Conservation (phyloP, 106 monocot genomes). For the Amphibolis antarctica region DNA sequence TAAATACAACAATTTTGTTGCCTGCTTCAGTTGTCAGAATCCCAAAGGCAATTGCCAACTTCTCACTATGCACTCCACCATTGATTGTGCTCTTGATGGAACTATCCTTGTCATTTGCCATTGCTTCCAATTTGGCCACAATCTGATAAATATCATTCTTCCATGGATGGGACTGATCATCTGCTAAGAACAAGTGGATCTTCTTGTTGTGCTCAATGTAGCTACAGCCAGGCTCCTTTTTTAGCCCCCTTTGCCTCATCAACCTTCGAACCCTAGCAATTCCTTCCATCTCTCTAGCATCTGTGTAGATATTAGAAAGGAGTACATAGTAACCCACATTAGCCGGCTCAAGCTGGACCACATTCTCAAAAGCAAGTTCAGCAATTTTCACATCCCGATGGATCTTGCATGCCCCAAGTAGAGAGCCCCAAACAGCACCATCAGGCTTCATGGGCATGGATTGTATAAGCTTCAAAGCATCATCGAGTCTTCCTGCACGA, state of each 20-base stretch:
- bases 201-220: slow-evolving; percentile 44
- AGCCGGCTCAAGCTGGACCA: slow-evolving; percentile 41
- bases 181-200: slow-evolving; percentile 67
- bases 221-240: slow-evolving; percentile 70
- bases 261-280: slow-evolving; percentile 35
- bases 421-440: slow-evolving; percentile 69
- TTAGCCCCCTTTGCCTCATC: slow-evolving; percentile 50
- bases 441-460: slow-evolving; percentile 54
- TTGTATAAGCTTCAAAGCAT: slow-evolving; percentile 31
- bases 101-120: slow-evolving; percentile 10
- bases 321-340: slow-evolving; percentile 80
- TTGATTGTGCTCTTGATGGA: not conserved
- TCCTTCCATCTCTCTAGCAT: slow-evolving; percentile 34
- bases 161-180: slow-evolving; percentile 63
- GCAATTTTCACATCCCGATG: slow-evolving; percentile 46
- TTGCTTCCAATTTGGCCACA: slow-evolving; percentile 29
- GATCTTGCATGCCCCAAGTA: slow-evolving; percentile 74
- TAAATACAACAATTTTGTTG: slow-evolving; percentile 51
- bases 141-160: slow-evolving; percentile 33
- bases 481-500: slow-evolving; percentile 41
- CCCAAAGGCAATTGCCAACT: slow-evolving; percentile 65
- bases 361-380: slow-evolving; percentile 37
- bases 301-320: slow-evolving; percentile 54
- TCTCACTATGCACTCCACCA: slow-evolving; percentile 58
- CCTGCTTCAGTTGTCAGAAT: slow-evolving; percentile 52